Percentiles rank a stretch among this genome's conserved stretches.
Evolutionary conservation across 108 stramenopile genomes (phyloP).

Genomic region (Cyclotella sp.): DNA sequence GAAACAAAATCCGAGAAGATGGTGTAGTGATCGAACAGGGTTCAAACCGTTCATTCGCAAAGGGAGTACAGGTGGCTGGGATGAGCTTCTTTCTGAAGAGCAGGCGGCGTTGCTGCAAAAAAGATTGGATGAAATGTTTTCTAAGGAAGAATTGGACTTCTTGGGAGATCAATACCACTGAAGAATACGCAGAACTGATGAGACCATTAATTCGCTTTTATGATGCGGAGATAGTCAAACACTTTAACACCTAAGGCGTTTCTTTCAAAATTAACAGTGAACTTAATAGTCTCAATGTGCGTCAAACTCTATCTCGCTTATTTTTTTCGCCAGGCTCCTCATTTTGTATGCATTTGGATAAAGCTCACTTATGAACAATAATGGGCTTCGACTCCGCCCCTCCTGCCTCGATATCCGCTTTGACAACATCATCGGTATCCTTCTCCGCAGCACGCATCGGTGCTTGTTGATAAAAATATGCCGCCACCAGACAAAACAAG

Average conservation of each 20-base stretch:
- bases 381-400: background rate
- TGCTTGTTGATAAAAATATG: conserved; percentile 71
- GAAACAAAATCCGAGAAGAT: conserved; percentile 56
- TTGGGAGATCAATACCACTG: conserved; percentile 48
- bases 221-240: background rate
- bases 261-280: no score
- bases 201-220: background rate
- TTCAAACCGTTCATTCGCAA: conserved; percentile 61
- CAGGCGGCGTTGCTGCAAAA: conserved; percentile 47
- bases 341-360: background rate
- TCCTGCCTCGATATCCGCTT: conserved; percentile 4
- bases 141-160: conserved; percentile 32
- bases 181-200: background rate
- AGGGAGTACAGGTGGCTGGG: conserved; percentile 59
- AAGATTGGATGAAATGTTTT: conserved; percentile 41
- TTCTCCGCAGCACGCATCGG: conserved; percentile 53
- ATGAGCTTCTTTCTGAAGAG: conserved; percentile 50
- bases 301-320: no score
- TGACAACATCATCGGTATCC: conserved; percentile 43
- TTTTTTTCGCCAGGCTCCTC: no score
- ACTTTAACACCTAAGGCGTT: no score
- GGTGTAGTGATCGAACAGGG: conserved; percentile 60
- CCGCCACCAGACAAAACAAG: conserved; percentile 60
- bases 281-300: no score
- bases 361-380: background rate